Evolutionary conservation across 2,329 filamentous ascomycete species (phyloP).

Genomic region (Epichloe scottii): DNA sequence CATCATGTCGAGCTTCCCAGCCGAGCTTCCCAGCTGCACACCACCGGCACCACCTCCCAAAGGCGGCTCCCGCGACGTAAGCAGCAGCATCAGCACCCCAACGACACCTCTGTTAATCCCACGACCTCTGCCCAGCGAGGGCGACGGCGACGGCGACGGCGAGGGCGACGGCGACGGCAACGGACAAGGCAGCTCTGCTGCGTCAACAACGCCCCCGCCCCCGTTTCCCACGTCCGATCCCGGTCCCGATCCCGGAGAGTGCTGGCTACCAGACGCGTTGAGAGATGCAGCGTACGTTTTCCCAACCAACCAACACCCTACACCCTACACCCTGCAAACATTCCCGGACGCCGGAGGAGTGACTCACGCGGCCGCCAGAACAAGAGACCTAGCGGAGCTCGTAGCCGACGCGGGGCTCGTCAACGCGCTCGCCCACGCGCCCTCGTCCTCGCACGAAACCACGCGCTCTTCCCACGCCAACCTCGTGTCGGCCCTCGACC

Average conservation of each 20-base stretch:
- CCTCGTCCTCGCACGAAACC: constrained; percentile 58
- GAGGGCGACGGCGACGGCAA: too few species aligned
- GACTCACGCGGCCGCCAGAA: constrained; percentile 35
- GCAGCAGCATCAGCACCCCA: constrained; percentile 51
- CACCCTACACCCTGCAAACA: too few species aligned
- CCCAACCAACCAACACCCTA: too few species aligned
- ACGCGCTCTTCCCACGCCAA: constrained; percentile 50
- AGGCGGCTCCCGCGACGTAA: constrained; percentile 51
- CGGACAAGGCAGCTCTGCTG: constrained; percentile 7
- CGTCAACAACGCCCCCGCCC: constrained; percentile 14
- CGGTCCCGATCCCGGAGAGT: constrained; percentile 48
- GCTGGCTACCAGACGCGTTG: constrained; percentile 67
- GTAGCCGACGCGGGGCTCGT: constrained; percentile 55
- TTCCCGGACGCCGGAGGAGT: too few species aligned
- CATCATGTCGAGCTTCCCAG: constrained; percentile 18
- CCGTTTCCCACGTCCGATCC: constrained; percentile 12
- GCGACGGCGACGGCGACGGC: too few species aligned
- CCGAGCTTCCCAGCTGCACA: constrained; percentile 17
- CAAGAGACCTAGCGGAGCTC: constrained; percentile 63
- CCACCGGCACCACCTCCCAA: constrained; percentile 64
- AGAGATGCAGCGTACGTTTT: constrained; percentile 69
- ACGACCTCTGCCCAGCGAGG: too few species aligned
- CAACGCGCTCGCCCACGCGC: constrained; percentile 58
- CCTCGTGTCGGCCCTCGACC: constrained; percentile 51
- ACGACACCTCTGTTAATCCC: too few species aligned